Evolutionary conservation across 257 asterid species (phyloP), one percentile per base, ranked within the genome.

Genomic region (Ajuga chamaepitys): DNA sequence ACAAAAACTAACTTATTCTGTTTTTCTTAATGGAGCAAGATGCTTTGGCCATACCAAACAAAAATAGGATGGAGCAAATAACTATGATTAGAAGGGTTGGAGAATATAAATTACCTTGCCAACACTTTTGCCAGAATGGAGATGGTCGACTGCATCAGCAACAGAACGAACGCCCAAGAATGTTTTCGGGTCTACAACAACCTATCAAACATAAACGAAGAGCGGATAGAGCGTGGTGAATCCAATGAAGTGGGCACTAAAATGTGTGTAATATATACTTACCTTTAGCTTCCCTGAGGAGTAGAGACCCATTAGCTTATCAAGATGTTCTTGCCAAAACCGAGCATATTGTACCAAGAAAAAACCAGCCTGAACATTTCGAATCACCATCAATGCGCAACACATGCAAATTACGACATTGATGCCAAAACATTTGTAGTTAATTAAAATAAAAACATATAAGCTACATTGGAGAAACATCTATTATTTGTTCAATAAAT

Each of bases 121-220:
- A 9, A 87, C 78, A 78, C 99, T 93, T 75, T 76, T 78, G 48
- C 99, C 96, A 34, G 99, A 89, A 73, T 89, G 97, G 62, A 93
- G 97, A 83, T 93, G 71, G 40, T 89, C 87, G 4, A 93, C 95
- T 54, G 97, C 99, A 78, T 93, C 94, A 59, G 91, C 88, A 74
- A 86, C 95, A 16, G 96, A 89, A 62, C 72, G 81, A 60, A 87
- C 62, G 12, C 99, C 99, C 64, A 71, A 14, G 75, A 93, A 93
- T 22, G 51, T 67, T 71, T 88, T 93, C 7, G 96, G 97, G 71
- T 93, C 99, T 45, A 93, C 9, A 16, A 76, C 77, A 41, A 93
- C 76, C 98, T 93, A 74, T 63, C 5, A 34, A 52, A 59, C 54
- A 73, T 24, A 61, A 41, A 40, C 0, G 30, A 64, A 50, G 5